Evolutionary conservation across 371 early-diverging fungal genomes (phyloP).

Genomic region (Mortierella sp.): DNA sequence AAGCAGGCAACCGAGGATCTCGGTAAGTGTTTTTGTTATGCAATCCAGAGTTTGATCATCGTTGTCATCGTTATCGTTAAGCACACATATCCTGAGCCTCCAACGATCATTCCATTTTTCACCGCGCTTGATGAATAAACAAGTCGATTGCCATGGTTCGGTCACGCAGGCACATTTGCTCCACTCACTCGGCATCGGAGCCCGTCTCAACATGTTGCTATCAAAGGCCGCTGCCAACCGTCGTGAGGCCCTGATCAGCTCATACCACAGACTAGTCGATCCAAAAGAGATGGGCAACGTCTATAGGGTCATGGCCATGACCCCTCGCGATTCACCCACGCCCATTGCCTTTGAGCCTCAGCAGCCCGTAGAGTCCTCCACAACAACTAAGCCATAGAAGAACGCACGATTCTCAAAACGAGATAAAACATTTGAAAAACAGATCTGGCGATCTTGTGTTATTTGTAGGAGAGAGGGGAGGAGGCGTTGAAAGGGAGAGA

Average conservation of each 20-base stretch:
- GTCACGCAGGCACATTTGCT: constrained; percentile 87
- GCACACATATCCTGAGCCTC: no score
- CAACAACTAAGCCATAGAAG: no score
- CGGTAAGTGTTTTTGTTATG: no score
- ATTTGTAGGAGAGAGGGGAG: not conserved
- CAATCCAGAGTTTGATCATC: no score
- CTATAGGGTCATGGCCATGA: constrained; percentile 82
- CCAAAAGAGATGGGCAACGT: constrained; percentile 83
- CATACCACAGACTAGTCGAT: constrained; percentile 81
- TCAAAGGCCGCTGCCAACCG: constrained; percentile 63
- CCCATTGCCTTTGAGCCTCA: constrained; percentile 43
- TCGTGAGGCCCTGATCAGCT: constrained; percentile 71
- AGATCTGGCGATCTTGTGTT: no score
- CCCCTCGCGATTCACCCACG: constrained; percentile 43
- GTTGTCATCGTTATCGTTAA: no score
- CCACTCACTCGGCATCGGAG: constrained; percentile 85
- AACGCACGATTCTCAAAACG: no score
- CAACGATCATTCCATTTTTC: not conserved
- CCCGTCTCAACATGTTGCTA: constrained; percentile 79
- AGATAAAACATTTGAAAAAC: no score
- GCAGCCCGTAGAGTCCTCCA: not conserved
- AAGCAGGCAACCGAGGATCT: constrained; percentile 66
- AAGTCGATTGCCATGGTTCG: constrained; percentile 78
- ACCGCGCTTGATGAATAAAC: not conserved
- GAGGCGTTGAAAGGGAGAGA: not conserved